These are phyloP conservation scores for Echites panduratus DNA, from an alignment of 257 asterid species.

Conservation along the genomic window DNA sequence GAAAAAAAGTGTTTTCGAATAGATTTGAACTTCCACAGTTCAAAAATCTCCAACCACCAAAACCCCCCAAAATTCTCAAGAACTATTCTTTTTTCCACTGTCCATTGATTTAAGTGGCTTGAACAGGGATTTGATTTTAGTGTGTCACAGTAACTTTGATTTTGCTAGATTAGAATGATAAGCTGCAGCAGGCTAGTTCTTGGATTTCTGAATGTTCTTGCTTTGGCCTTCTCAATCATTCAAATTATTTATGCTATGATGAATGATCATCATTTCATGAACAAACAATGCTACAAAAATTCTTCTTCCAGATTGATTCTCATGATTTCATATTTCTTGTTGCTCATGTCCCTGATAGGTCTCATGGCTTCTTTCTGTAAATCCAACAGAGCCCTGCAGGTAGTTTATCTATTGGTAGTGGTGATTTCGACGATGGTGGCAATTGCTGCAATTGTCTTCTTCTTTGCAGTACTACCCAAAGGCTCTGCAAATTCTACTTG, in stretches of 20 bases:
- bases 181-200: slow-evolving; percentile 19
- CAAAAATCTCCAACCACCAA: background rate
- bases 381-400: slow-evolving; percentile 15
- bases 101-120: background rate
- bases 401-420: slow-evolving; percentile 14
- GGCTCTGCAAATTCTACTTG: slow-evolving; percentile 11
- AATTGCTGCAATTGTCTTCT: slow-evolving; percentile 8
- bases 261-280: slow-evolving; percentile 3
- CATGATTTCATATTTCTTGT: slow-evolving; percentile 13
- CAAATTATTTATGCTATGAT: slow-evolving; percentile 14
- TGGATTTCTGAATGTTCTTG: slow-evolving; percentile 17
- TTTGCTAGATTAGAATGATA: background rate
- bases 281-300: slow-evolving; percentile 9
- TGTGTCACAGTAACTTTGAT: background rate
- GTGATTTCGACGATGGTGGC: slow-evolving; percentile 12
- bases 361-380: slow-evolving; percentile 13
- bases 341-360: slow-evolving; percentile 17
- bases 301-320: background rate
- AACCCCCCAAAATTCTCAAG: background rate
- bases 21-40: background rate
- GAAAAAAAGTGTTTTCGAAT: background rate
- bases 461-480: slow-evolving; percentile 16
- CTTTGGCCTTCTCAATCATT: slow-evolving; percentile 17
- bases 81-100: background rate
- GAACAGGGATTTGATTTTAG: background rate